A percentile compares a stretch with the other conserved stretches of the same genome.
phyloP scores from a whole-genome alignment of 2,329 filamentous ascomycete genomes.

The Talaromyces sp. region DNA sequence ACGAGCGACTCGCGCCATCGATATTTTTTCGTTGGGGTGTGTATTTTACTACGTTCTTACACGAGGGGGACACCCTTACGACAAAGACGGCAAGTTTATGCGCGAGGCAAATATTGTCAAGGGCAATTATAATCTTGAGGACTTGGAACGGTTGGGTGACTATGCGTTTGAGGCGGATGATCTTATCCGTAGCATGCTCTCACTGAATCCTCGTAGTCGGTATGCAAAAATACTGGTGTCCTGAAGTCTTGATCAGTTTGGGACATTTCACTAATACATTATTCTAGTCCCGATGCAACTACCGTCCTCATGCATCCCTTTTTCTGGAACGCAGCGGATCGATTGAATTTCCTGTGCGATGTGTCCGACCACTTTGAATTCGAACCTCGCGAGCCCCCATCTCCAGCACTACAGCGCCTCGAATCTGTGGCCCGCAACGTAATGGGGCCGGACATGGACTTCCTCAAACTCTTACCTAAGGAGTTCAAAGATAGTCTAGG shows the following conservation, averaged over 20 bases:
- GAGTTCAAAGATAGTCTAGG: constrained; percentile 85
- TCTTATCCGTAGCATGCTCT: constrained; percentile 76
- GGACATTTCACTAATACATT: constrained; percentile 17
- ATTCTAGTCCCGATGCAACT: constrained; percentile 59
- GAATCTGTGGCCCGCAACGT: constrained; percentile 45
- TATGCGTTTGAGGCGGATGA: constrained; percentile 83
- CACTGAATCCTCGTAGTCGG: constrained; percentile 57
- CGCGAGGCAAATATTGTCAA: constrained; percentile 97
- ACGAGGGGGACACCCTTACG: constrained; percentile 85
- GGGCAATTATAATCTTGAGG: constrained; percentile 67
- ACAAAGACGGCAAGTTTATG: constrained; percentile 91
- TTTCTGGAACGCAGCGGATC: constrained; percentile 89
- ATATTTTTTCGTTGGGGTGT: constrained; percentile 93
- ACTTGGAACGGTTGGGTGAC: constrained; percentile 70
- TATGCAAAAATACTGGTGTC: constrained; percentile 25
- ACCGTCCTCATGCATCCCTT: constrained; percentile 90
- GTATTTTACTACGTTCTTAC: constrained; percentile 99
- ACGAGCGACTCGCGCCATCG: constrained; percentile 88
- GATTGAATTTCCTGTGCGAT: constrained; percentile 88
- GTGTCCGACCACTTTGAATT: constrained; percentile 96
- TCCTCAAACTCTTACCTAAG: constrained; percentile 67
- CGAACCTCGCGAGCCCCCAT: constrained; percentile 78
- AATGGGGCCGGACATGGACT: constrained; percentile 61
- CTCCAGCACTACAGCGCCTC: constrained; percentile 56
- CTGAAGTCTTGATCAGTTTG: background rate